A percentile compares a stretch with the other conserved stretches of the same genome.
phyloP scores from a whole-genome alignment of 169 alveolate genomes.

The Blepharisma undulans region DNA sequence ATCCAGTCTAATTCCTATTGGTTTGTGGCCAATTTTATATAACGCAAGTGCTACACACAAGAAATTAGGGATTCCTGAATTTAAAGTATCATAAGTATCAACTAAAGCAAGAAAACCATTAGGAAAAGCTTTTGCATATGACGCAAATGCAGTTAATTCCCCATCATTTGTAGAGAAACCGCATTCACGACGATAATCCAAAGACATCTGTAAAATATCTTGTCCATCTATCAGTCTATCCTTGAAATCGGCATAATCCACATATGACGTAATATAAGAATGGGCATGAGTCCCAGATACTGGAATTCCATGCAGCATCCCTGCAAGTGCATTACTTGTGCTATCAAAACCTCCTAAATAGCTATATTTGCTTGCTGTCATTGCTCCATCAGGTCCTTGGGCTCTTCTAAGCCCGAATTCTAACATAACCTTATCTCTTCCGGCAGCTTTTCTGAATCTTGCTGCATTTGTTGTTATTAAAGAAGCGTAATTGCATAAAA shows the following conservation, averaged over 20 bases:
- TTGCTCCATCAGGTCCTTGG: slow-evolving; percentile 93
- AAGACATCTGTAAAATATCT: slow-evolving; percentile 52
- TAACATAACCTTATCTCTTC: slow-evolving; percentile 49
- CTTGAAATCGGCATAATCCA: slow-evolving; percentile 39
- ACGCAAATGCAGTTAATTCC: slow-evolving; percentile 86
- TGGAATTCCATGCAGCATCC: slow-evolving; percentile 58
- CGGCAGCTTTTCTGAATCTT: slow-evolving; percentile 82
- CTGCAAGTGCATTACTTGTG: slow-evolving; percentile 75
- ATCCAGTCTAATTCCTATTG: slow-evolving; percentile 90
- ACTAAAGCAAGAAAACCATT: slow-evolving; percentile 74
- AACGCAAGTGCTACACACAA: slow-evolving; percentile 84
- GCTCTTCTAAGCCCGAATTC: slow-evolving; percentile 67
- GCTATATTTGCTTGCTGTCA: slow-evolving; percentile 87
- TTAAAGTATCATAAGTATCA: slow-evolving; percentile 82
- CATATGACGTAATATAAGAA: slow-evolving; percentile 79
- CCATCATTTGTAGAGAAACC: slow-evolving; percentile 66
- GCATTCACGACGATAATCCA: slow-evolving; percentile 57
- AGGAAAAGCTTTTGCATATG: slow-evolving; percentile 83
- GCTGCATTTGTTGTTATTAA: slow-evolving; percentile 86
- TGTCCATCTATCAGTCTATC: slow-evolving; percentile 54
- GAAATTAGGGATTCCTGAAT: slow-evolving; percentile 88
- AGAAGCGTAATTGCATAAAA: slow-evolving; percentile 85
- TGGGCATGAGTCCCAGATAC: slow-evolving; percentile 87
- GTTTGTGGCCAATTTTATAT: slow-evolving; percentile 65
- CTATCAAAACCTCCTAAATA: slow-evolving; percentile 86